Base-by-base conservation (phyloP, 441 rosid species). In the Brassica hybrid region DNA sequence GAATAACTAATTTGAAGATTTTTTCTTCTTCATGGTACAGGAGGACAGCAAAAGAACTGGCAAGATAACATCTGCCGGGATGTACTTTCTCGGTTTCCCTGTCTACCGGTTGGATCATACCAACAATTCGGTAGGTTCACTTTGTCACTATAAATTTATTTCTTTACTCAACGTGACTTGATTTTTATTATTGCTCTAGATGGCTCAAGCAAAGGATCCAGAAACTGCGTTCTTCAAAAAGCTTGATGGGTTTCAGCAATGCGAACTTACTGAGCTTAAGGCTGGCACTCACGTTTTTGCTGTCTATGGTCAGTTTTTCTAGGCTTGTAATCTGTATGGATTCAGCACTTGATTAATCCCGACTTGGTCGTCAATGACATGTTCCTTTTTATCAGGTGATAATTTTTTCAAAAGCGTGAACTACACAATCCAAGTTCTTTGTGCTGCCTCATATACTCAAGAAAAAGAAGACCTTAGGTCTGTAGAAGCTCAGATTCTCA, bases 41-140 rank as follows among this genome's bases (percentile, higher is more conserved):
- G 99, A 93, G 86, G 97, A 95, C 71, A 85, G 99, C 84, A 72
- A 79, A 48, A 95, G 85, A 85, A 88, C 90, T 0, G 97, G 94
- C 61, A 93, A 90, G 80, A 81, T 88, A 68, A 87, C 94, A 75
- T 86, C 95, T 77, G 96, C 99, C 21, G 99, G 99, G 79, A 90
- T 93, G 98, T 95, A 89, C 86, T 95, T 95, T 83, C 95, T 95
- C 50, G 91, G 96, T 69, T 95, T 93, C 71, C 96, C 99, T 58
- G 96, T 93, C 72, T 93, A 95, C 81, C 90, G 91, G 57, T 85
- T 89, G 69, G 98, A 93, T 81, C 96, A 87, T 65, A 83, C 92
- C 23, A 83, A 80, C 75, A 87, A 87, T 84, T 85, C 87, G 72
- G 99, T 95, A 75, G 80, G 94, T 75, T 76, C 62, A 19, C 57